Evolutionary conservation across 2,329 filamentous ascomycete genomes (phyloP).

Genomic region (Stemphylium vesicarium): DNA sequence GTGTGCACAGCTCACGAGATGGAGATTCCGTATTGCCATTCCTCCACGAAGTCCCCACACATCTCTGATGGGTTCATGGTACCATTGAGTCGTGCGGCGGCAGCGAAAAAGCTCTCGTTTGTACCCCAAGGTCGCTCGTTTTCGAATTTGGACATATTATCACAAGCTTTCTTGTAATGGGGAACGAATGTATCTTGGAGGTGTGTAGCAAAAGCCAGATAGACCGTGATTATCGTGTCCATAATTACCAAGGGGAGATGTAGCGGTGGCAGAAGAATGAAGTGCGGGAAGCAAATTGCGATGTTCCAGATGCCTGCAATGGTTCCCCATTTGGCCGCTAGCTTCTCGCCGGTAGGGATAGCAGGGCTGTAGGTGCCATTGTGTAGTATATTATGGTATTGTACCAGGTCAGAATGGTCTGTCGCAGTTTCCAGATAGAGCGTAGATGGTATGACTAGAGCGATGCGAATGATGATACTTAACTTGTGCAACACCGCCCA

Average conservation of each 20-base stretch:
- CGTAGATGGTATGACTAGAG: conserved; percentile 1
- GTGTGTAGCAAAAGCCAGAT: conserved; percentile 6
- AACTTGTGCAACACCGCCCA: no score
- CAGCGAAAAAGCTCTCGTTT: conserved; percentile 40
- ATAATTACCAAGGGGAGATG: conserved; percentile 15
- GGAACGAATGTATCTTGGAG: conserved; percentile 18
- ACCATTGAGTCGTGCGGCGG: conserved; percentile 29
- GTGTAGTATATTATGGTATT: conserved; percentile 13
- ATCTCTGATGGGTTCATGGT: conserved; percentile 25
- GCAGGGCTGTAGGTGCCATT: conserved; percentile 17
- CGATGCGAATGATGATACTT: conserved; percentile 4
- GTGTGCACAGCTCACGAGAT: conserved; percentile 18
- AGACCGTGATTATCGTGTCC: conserved; percentile 13
- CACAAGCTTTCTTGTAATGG: conserved; percentile 5
- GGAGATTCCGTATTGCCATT: conserved; percentile 30
- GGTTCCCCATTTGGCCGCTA: conserved; percentile 15
- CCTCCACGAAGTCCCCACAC: conserved; percentile 30
- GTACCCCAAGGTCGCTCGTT: conserved; percentile 16
- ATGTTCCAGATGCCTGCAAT: conserved; percentile 12
- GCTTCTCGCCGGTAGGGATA: conserved; percentile 12
- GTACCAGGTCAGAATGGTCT: conserved; percentile 13
- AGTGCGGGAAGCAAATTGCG: conserved; percentile 1
- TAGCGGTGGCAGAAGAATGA: conserved; percentile 11
- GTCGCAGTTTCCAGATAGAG: conserved; percentile 2
- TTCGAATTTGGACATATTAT: neutral